Evolutionary conservation across 1,139 yeast genomes (phyloP).

Genomic region (Candida tunisiensis): DNA sequence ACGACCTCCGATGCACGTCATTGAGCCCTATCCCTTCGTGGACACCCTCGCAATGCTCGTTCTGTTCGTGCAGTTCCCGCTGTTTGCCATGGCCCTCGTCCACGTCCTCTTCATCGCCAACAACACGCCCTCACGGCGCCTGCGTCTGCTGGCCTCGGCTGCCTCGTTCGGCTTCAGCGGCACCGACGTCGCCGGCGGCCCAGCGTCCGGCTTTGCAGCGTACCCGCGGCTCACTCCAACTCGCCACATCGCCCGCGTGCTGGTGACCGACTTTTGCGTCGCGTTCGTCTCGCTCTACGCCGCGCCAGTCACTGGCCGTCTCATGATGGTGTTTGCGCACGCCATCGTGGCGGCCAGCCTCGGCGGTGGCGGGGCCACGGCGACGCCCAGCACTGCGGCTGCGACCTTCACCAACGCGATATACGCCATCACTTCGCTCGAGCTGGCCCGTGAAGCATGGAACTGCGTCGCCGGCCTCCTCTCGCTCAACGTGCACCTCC

Average conservation of each 20-base stretch:
- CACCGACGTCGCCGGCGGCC: not conserved
- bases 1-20: slow-evolving; percentile 3
- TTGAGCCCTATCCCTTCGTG: slow-evolving; percentile 13
- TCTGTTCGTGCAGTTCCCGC: slow-evolving; percentile 14
- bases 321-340: slow-evolving; percentile 13
- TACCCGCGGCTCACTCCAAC: not conserved
- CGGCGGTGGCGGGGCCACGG: slow-evolving; percentile 16
- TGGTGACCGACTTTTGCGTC: slow-evolving; percentile 5
- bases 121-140: slow-evolving; percentile 2
- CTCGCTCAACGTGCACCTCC: too few species aligned
- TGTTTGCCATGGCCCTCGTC: slow-evolving; percentile 11
- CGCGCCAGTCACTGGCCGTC: slow-evolving; percentile 5
- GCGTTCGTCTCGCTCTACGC: slow-evolving; percentile 5
- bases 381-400: too few species aligned
- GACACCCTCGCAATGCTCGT: slow-evolving; percentile 17
- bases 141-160: not conserved
- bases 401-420: slow-evolving; percentile 16
- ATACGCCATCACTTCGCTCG: slow-evolving; percentile 15
- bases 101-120: slow-evolving; percentile 13
- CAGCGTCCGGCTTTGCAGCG: not conserved
- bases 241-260: slow-evolving; percentile 5
- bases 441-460: slow-evolving; percentile 10
- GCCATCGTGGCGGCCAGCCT: slow-evolving; percentile 19
- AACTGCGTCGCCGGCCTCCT: too few species aligned
- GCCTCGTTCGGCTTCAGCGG: not conserved